Evolutionary conservation across 2,329 filamentous ascomycete species (phyloP), one percentile per base, ranked within the genome.

Genomic region (Pleoardoris graminearum): DNA sequence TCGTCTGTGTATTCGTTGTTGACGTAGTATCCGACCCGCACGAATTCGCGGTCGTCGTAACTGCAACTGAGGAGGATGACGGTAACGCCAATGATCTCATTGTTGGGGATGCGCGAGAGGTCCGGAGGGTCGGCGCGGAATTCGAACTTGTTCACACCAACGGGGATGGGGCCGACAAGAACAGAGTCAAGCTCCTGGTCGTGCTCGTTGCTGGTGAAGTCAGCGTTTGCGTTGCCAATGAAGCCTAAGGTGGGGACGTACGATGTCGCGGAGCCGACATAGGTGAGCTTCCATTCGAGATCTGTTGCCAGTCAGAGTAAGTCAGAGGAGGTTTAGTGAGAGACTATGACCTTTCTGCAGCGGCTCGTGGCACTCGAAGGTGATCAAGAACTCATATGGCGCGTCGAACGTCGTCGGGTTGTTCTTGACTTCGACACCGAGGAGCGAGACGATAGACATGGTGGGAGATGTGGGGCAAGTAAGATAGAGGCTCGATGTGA

Each of bases 1-100:
- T 95, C 91, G 22, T 89, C 89, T 65, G 96, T 91, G 75, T 99
- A 99, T 76, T 99, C 95, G 69, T 99, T 99, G 82, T 97, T 99
- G 68, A 99, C 94, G 66, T 99, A 99, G 83, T 99, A 99, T 57
- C 94, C 94, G 36, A 99, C 93, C 61, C 94, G 91, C 33, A 99
- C 91, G 68, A 99, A 99, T 75, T 99, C 94, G 69, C 94, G 86
- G 48, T 89, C 89, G 68, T 99, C 94, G 77, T 99, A 99, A 74
- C 91, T 89, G 77, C 94, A 97, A 52, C 91, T 96, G 61, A 99
- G 84, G 50, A 99, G 87, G 66, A 99, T 91, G 67, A 99, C 94
- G 3, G 94, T 99, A 45, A 99, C 95, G 55, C 94, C 94, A 39
- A 99, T 84, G 66, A 99, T 92, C 77, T 99, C 95, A 63, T 90